Percentiles rank a stretch among this genome's conserved stretches.
phyloP scores from a whole-genome alignment of 164 flowering plant genomes.

The Liquidambar formosana region DNA sequence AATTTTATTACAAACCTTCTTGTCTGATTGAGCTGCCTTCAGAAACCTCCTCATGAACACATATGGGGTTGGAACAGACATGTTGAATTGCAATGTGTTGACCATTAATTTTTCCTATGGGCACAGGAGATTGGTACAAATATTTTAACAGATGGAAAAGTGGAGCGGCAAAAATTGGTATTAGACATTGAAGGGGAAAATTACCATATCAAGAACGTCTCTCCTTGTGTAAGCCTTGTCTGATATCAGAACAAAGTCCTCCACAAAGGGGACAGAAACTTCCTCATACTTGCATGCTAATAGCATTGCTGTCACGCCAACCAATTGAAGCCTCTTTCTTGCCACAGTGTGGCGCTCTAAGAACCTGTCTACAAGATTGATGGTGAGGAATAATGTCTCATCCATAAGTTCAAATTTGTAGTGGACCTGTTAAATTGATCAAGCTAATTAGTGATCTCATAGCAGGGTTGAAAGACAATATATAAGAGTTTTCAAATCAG shows the following conservation, averaged over 20 bases:
- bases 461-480: too few species aligned
- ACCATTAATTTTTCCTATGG: conserved; percentile 36
- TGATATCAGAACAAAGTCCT: conserved; percentile 33
- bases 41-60: conserved; percentile 39
- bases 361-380: conserved; percentile 37
- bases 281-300: conserved; percentile 46
- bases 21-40: conserved; percentile 36
- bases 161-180: neutral
- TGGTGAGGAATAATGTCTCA: conserved; percentile 38
- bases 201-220: conserved; percentile 41
- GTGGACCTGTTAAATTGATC: conserved; percentile 26
- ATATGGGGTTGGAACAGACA: conserved; percentile 41
- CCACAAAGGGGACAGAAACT: conserved; percentile 36
- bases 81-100: conserved; percentile 31
- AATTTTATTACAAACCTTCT: conserved; percentile 17
- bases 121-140: neutral
- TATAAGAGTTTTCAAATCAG: too few species aligned
- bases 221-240: conserved; percentile 34
- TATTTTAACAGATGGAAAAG: neutral
- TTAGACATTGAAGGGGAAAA: neutral
- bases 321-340: conserved; percentile 41
- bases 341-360: conserved; percentile 16
- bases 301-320: conserved; percentile 41
- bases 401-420: conserved; percentile 40
- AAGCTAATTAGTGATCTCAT: neutral